Evolutionary conservation across 73 alveolate genomes (phyloP).

Genomic region (Uronychia binucleata): DNA sequence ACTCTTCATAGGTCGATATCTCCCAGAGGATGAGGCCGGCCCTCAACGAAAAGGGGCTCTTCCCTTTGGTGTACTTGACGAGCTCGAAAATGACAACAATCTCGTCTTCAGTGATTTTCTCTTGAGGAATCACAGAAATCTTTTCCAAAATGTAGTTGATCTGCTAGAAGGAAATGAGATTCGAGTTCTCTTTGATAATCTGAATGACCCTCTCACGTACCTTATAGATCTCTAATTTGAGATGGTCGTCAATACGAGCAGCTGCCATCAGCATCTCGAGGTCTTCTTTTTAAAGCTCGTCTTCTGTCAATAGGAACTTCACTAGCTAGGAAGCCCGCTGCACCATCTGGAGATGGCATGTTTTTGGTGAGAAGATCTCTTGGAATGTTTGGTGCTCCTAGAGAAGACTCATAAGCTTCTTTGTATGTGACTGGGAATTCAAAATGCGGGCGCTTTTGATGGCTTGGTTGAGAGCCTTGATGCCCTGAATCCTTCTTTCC

Average conservation of each 20-base stretch:
- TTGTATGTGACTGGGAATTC: background rate
- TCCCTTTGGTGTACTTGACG: constrained; percentile 34
- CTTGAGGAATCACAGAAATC: constrained; percentile 49
- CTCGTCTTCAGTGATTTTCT: constrained; percentile 60
- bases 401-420: constrained; percentile 19
- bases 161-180: constrained; percentile 49
- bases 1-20: background rate
- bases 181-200: constrained; percentile 54
- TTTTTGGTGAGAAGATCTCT: constrained; percentile 65
- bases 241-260: constrained; percentile 73
- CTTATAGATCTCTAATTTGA: constrained; percentile 75
- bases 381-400: constrained; percentile 64
- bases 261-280: constrained; percentile 38
- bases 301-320: constrained; percentile 63
- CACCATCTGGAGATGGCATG: constrained; percentile 72
- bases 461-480: constrained; percentile 69
- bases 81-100: constrained; percentile 64
- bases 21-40: constrained; percentile 39
- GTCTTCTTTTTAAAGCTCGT: constrained; percentile 51
- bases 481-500: constrained; percentile 88
- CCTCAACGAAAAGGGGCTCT: background rate
- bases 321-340: constrained; percentile 79
- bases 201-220: background rate
- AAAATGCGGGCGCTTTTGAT: constrained; percentile 17
- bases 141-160: constrained; percentile 40